These are phyloP conservation scores for Thielaviopsis ethacetica DNA, from an alignment of 2,329 filamentous ascomycete genomes.

Conservation along the genomic window DNA sequence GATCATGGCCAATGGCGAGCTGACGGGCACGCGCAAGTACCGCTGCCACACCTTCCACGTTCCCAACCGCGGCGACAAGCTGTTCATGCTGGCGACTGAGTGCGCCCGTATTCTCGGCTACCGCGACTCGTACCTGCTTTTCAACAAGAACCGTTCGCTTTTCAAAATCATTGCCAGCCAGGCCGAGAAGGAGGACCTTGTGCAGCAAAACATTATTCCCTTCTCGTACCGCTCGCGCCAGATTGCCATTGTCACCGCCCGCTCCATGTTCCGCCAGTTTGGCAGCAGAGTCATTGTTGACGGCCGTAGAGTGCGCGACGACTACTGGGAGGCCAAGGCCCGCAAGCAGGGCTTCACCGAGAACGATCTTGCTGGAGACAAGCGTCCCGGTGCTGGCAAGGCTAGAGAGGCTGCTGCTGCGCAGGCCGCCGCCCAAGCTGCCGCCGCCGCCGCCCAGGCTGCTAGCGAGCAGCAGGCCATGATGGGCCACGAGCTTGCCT, in stretches of 20 bases:
- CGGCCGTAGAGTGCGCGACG: slow-evolving; percentile 80
- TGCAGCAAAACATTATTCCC: slow-evolving; percentile 83
- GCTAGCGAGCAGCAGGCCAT: slow-evolving; percentile 26
- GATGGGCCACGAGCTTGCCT: slow-evolving; percentile 71
- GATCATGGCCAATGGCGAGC: slow-evolving; percentile 67
- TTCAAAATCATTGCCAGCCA: slow-evolving; percentile 97
- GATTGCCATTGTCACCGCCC: slow-evolving; percentile 92
- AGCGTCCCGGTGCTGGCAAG: slow-evolving; percentile 82
- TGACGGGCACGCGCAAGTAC: slow-evolving; percentile 72
- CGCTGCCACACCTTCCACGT: slow-evolving; percentile 88
- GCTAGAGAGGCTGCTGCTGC: slow-evolving; percentile 56
- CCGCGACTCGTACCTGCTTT: slow-evolving; percentile 90
- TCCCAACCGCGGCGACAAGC: slow-evolving; percentile 74
- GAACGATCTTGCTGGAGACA: slow-evolving; percentile 87
- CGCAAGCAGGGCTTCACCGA: slow-evolving; percentile 97
- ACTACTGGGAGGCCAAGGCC: slow-evolving; percentile 97
- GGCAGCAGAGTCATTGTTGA: slow-evolving; percentile 85
- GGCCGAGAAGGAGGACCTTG: slow-evolving; percentile 89
- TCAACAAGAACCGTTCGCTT: slow-evolving; percentile 95
- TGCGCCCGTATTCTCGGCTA: slow-evolving; percentile 89
- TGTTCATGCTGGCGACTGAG: slow-evolving; percentile 98
- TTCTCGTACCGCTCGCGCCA: slow-evolving; percentile 98
- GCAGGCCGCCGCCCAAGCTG: slow-evolving; percentile 40
- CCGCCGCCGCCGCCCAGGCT: slow-evolving; percentile 14
- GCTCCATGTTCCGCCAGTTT: slow-evolving; percentile 98